Evolutionary conservation across 2,329 filamentous ascomycete species (phyloP).

Genomic region (Trichoderma koningii): DNA sequence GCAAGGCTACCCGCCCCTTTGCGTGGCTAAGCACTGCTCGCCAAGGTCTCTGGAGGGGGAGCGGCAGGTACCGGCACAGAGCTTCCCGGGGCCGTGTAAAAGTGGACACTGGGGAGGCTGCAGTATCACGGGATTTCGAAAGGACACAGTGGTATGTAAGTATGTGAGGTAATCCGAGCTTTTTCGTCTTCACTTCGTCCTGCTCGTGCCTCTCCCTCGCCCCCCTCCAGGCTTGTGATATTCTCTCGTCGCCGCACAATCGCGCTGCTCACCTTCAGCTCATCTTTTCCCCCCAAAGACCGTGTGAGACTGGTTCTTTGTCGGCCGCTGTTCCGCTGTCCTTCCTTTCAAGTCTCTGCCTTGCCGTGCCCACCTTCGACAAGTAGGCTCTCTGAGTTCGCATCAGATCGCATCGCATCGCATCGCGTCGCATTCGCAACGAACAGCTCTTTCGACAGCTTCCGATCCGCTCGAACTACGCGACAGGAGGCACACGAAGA

Average conservation of each 20-base stretch:
- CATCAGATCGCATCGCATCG: constrained; percentile 17
- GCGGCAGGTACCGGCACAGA: constrained; percentile 22
- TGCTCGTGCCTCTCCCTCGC: not conserved
- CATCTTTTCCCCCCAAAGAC: not conserved
- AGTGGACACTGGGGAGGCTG: constrained; percentile 34
- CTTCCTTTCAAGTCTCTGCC: not conserved
- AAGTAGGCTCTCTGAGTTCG: not conserved
- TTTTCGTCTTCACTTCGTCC: constrained; percentile 24
- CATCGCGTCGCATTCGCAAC: not conserved
- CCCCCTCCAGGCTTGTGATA: constrained; percentile 5
- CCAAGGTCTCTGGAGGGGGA: constrained; percentile 15
- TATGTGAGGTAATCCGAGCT: constrained; percentile 30
- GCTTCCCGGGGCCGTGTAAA: constrained; percentile 28
- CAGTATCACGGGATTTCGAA: constrained; percentile 43
- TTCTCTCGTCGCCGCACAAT: constrained; percentile 22
- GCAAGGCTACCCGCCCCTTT: constrained; percentile 7
- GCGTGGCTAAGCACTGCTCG: not conserved
- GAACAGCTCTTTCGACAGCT: not conserved
- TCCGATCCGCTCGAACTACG: not conserved
- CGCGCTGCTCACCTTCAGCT: constrained; percentile 15
- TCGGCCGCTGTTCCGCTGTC: constrained; percentile 8
- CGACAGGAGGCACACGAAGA: not conserved
- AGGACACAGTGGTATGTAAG: constrained; percentile 43
- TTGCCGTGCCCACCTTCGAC: not conserved
- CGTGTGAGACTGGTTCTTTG: constrained; percentile 1